Evolutionary conservation across 192 early-diverging fungal species (phyloP).

Genomic region (Podila epicladia): DNA sequence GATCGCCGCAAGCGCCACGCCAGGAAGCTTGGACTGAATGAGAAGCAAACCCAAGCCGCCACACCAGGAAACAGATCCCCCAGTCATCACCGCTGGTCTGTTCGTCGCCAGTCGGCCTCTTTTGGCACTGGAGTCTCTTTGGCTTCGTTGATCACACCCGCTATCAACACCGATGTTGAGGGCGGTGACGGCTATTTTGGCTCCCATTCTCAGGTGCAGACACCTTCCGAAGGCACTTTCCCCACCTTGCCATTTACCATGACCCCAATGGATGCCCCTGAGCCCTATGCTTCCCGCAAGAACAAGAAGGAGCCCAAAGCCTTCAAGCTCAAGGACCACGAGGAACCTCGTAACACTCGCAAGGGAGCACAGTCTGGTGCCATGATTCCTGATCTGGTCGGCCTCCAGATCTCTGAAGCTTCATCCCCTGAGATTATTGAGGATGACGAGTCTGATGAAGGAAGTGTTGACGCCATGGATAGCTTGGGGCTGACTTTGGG

Average conservation of each 20-base stretch:
- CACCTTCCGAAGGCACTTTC: constrained; percentile 26
- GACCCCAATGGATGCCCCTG: constrained; percentile 32
- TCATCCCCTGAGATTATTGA: not conserved
- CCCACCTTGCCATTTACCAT: constrained; percentile 21
- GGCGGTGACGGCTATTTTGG: constrained; percentile 41
- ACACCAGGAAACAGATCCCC: constrained; percentile 58
- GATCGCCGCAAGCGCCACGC: constrained; percentile 35
- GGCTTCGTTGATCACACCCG: constrained; percentile 33
- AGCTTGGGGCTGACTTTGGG: constrained; percentile 71
- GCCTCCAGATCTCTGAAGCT: constrained; percentile 23
- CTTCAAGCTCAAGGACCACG: constrained; percentile 63
- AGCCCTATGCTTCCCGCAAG: constrained; percentile 32
- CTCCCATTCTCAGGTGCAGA: constrained; percentile 20
- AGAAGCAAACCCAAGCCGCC: constrained; percentile 54
- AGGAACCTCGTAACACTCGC: constrained; percentile 32
- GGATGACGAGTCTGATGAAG: constrained; percentile 30
- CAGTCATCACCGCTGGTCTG: constrained; percentile 50
- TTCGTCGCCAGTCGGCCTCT: constrained; percentile 26
- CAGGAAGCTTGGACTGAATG: constrained; percentile 57
- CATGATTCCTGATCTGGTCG: constrained; percentile 18
- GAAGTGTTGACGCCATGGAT: constrained; percentile 30
- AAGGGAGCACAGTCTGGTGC: constrained; percentile 8
- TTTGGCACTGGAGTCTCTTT: constrained; percentile 21
- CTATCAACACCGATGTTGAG: constrained; percentile 33
- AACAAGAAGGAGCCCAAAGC: constrained; percentile 29